Evolutionary conservation across 352 stramenopile genomes (phyloP), one percentile per base, ranked within the genome.

Genomic region (Pythium guiyangense): DNA sequence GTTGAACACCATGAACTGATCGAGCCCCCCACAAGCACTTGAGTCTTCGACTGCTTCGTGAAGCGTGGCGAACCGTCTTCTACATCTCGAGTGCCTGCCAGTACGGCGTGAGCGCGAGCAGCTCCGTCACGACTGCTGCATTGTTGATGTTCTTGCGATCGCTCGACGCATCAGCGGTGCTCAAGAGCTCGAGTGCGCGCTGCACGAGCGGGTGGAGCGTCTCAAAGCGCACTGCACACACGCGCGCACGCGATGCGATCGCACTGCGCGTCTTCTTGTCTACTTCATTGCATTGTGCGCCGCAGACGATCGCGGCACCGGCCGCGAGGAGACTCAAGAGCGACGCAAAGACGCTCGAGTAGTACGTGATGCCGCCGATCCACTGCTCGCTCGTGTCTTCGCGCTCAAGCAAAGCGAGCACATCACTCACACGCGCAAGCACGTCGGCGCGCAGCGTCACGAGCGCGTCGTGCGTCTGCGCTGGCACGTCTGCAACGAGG

Each of bases 321-420:
- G 79, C 71, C 0, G 67, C 49, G 10, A 86, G 49, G 22, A 86
- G 59, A 25, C 73, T 81, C 39, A 75, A 75, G 14, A 88, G 64
- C 54, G 71, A 63, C 29, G 75, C 55, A 64, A 88, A 90, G 15
- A 88, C 71, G 39, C 75, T 73, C 40, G 77, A 64, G 63, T 85
- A 88, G 70, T 87, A 88, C 14, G 74, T 76, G 27, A 86, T 76
- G 31, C 77, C 77, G 31, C 79, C 79, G 46, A 90, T 64, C 77
- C 79, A 90, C 39, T 64, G 55, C 67, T 55, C 59, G 15, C 39
- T 35, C 20, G 59, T 42, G 31, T 65, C 52, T 25, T 52, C 52
- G 17, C 29, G 43, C 18, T 34, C 29, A 12, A 65, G 53, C 25
- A 52, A 46, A 26, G 44, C 47, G 10, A 65, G 43, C 14, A 54